Conservation (phyloP, 2,329 filamentous ascomycete species). For the Grosmannia clavigera region DNA sequence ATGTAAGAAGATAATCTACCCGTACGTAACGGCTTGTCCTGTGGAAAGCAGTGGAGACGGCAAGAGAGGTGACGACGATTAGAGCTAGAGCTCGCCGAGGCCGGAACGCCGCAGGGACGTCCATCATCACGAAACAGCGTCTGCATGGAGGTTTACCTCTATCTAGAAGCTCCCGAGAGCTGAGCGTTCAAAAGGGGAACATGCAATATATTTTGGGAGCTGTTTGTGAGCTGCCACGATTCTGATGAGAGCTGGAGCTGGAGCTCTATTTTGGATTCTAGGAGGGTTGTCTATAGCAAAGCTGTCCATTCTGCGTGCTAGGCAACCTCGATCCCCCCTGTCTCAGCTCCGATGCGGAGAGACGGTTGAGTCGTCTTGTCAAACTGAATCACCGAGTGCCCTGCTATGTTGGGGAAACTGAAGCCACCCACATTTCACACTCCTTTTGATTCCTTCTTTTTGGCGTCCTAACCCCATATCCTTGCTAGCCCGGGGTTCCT, state of each 20-base stretch:
- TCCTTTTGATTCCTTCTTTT: background rate
- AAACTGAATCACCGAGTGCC: background rate
- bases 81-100: background rate
- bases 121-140: background rate
- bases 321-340: too few species aligned
- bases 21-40: background rate
- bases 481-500: background rate
- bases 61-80: background rate
- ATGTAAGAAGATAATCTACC: conserved; percentile 7
- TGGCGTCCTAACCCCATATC: background rate
- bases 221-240: background rate
- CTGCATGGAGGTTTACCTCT: background rate
- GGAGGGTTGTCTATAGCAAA: too few species aligned
- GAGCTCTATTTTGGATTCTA: too few species aligned
- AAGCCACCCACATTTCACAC: background rate
- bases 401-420: background rate
- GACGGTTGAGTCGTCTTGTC: background rate
- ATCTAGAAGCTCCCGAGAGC: background rate
- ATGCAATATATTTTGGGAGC: background rate
- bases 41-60: background rate
- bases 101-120: background rate
- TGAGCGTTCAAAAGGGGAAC: background rate
- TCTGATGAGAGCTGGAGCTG: too few species aligned
- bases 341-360: background rate
- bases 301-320: too few species aligned